These are phyloP conservation scores for Triticum dicoccoides DNA, from an alignment of 176 grass and related monocot species.

Conservation along the genomic window DNA sequence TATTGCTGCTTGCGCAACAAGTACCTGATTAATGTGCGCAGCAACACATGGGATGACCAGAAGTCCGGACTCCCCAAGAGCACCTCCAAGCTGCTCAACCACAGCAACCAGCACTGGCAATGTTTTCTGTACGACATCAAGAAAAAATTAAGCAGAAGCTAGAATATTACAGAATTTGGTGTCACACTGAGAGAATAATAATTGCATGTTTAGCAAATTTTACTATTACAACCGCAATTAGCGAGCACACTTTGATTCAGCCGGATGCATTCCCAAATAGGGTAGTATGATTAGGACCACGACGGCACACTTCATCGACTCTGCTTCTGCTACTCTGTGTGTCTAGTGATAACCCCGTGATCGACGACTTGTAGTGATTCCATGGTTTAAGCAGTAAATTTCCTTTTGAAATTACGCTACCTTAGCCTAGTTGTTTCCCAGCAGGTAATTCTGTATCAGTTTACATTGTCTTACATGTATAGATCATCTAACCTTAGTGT, in stretches of 20 bases:
- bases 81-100: conserved; percentile 77
- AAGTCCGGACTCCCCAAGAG: conserved; percentile 68
- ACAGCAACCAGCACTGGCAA: conserved; percentile 82
- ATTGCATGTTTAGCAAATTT: conserved; percentile 9
- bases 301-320: background rate
- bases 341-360: background rate
- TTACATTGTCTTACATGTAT: background rate
- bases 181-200: background rate
- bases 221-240: background rate
- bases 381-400: background rate
- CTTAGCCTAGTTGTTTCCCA: background rate
- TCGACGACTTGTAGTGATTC: background rate
- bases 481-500: background rate
- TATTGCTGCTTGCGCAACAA: background rate
- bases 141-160: background rate
- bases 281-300: background rate
- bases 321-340: background rate
- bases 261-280: background rate
- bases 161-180: background rate
- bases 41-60: conserved; percentile 72
- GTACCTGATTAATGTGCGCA: conserved; percentile 84
- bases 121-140: conserved; percentile 61
- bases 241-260: background rate
- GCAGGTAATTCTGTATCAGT: background rate
- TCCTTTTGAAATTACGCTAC: background rate